Conservation (phyloP, 2,329 filamentous ascomycete genomes). For the Periconia digitata region DNA sequence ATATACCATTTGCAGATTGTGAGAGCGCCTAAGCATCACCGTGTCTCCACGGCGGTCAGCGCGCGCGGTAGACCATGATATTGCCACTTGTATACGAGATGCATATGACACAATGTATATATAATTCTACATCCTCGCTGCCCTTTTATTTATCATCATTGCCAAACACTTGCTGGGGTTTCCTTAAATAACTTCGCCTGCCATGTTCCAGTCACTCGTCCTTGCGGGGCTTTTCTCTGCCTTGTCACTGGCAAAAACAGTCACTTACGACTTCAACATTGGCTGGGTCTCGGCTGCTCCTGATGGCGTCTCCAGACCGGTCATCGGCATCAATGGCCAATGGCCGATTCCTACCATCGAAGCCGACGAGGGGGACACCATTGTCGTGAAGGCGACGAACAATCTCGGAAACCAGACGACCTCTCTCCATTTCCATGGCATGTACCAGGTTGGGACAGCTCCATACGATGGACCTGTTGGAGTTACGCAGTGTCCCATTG, state of each 20-base stretch:
- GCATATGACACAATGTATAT: too few relatives aligned
- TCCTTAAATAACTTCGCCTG: too few relatives aligned
- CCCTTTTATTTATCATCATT: too few relatives aligned
- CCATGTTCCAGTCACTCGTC: neutral
- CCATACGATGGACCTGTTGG: conserved; percentile 55
- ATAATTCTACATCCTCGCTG: too few relatives aligned
- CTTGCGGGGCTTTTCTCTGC: neutral
- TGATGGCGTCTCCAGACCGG: conserved; percentile 35
- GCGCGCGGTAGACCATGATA: too few relatives aligned
- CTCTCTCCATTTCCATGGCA: conserved; percentile 73
- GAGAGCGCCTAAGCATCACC: too few relatives aligned
- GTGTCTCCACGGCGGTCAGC: too few relatives aligned
- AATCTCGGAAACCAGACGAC: conserved; percentile 63
- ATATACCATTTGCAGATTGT: too few relatives aligned
- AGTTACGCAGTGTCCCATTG: conserved; percentile 38
- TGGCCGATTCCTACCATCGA: conserved; percentile 73
- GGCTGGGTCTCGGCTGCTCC: conserved; percentile 2
- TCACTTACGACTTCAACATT: neutral
- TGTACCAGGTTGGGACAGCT: conserved; percentile 56
- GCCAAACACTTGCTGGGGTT: too few relatives aligned
- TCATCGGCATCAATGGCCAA: conserved; percentile 69
- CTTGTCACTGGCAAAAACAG: neutral
- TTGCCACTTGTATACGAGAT: too few relatives aligned
- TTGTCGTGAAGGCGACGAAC: conserved; percentile 70
- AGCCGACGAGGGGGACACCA: conserved; percentile 69